These are phyloP conservation scores for Coniochaeta sp. DNA, from an alignment of 2,329 filamentous ascomycete species.

Conservation along the genomic window DNA sequence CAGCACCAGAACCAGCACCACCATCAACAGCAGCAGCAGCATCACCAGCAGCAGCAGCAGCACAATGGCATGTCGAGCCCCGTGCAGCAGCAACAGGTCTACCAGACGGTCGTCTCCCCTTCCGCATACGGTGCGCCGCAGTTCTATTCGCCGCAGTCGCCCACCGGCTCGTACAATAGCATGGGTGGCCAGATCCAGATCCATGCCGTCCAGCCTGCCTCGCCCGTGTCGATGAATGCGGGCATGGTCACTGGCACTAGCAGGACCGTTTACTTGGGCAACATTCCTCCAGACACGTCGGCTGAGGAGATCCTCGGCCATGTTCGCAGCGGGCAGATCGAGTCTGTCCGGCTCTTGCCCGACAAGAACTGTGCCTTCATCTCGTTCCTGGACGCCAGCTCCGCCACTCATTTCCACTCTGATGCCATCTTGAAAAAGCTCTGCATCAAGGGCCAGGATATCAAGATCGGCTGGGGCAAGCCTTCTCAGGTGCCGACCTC, in stretches of 20 bases:
- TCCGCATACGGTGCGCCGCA: constrained; percentile 76
- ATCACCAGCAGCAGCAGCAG: constrained; percentile 48
- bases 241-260: constrained; percentile 84
- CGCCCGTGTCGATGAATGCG: constrained; percentile 69
- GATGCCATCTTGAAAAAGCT: constrained; percentile 99
- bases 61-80: constrained; percentile 65
- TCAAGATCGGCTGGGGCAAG: constrained; percentile 99
- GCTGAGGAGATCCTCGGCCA: constrained; percentile 96
- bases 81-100: constrained; percentile 73
- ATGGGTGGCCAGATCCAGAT: constrained; percentile 52
- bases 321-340: constrained; percentile 94
- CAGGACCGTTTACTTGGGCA: constrained; percentile 93
- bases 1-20: constrained; percentile 28
- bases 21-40: constrained; percentile 45
- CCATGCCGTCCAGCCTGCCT: constrained; percentile 52
- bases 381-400: constrained; percentile 95
- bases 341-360: constrained; percentile 92
- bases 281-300: constrained; percentile 95
- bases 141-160: constrained; percentile 80
- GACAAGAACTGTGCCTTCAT: constrained; percentile 99
- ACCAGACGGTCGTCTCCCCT: constrained; percentile 79
- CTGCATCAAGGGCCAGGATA: constrained; percentile 96
- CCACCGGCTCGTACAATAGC: constrained; percentile 66
- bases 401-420: constrained; percentile 97
- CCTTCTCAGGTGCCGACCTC: constrained; percentile 96